Evolutionary conservation across 352 stramenopile species (phyloP).

Genomic region (Phytophthora quininea): DNA sequence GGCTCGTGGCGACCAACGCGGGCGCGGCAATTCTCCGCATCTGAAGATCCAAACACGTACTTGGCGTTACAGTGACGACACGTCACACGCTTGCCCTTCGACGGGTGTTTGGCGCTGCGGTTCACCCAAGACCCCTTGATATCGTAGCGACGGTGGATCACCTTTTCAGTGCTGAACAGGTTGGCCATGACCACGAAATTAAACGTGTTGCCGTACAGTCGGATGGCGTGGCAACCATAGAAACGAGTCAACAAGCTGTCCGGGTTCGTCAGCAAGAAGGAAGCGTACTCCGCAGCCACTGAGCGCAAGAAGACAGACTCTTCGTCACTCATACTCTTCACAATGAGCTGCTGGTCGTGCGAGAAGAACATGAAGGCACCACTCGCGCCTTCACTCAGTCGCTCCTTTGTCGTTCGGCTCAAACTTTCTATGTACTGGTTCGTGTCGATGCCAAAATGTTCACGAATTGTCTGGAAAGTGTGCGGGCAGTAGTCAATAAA

Average conservation of each 20-base stretch:
- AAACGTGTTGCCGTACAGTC: constrained; percentile 88
- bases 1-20: constrained; percentile 84
- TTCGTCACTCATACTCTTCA: constrained; percentile 91
- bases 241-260: constrained; percentile 85
- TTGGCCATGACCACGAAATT: constrained; percentile 92
- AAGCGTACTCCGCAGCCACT: constrained; percentile 82
- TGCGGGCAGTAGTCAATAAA: constrained; percentile 90
- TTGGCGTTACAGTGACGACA: constrained; percentile 90
- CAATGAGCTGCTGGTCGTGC: constrained; percentile 87
- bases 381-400: constrained; percentile 85
- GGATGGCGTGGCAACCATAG: constrained; percentile 86
- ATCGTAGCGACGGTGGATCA: constrained; percentile 88
- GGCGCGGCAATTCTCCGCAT: constrained; percentile 76
- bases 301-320: constrained; percentile 83
- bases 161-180: constrained; percentile 82
- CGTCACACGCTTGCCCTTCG: constrained; percentile 84
- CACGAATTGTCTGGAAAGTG: constrained; percentile 86
- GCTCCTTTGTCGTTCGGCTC: constrained; percentile 85
- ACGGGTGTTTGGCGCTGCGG: constrained; percentile 85
- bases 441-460: constrained; percentile 85
- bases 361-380: constrained; percentile 92
- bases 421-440: constrained; percentile 86
- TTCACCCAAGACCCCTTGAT: constrained; percentile 92
- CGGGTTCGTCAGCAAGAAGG: constrained; percentile 81
- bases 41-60: constrained; percentile 83